Evolutionary conservation across 2,329 filamentous ascomycete species (phyloP), one percentile per base, ranked within the genome.

Genomic region (Epichloe aotearoae): DNA sequence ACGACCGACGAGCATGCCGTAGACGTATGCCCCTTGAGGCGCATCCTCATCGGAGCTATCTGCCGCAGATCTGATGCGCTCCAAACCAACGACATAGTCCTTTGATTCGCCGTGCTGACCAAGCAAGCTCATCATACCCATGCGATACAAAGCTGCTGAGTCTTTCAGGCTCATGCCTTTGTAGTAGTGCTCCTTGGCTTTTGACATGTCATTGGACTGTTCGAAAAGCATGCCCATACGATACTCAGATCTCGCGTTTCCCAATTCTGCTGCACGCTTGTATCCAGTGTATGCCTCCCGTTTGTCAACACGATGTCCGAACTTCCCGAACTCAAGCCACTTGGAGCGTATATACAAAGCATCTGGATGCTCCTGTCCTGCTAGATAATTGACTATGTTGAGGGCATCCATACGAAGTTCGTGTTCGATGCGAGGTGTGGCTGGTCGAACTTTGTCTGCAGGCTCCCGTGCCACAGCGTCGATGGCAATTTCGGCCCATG

Each of bases 151-250:
- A 5, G 89, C 90, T 3, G 93, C 93, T 15, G 93, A 95, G 69
- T 98, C 93, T 23, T 83, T 82, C 58, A 83, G 73, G 47, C 81
- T 78, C 47, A 93, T 82, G 47, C 93, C 93, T 46, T 80, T 78
- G 57, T 88, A 82, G 68, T 97, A 98, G 66, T 97, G 90, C 61
- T 84, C 83, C 62, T 96, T 82, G 5, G 93, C 93, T 66, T 95
- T 96, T 55, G 83, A 77, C 53, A 89, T 84, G 62, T 98, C 91
- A 62, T 95, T 95, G 4, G 89, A 91, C 65, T 86, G 89, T 69
- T 98, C 93, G 64, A 90, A 97, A 52, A 96, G 85, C 91, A 97
- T 98, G 55, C 93, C 93, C 70, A 98, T 95, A 45, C 93, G 82
- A 67, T 98, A 98, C 66, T 97, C 88, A 19, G 93, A 90, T 59